Base-by-base conservation (phyloP, 1,284 basidiomycete genomes). In the Cutaneotrichosporon sp. region DNA sequence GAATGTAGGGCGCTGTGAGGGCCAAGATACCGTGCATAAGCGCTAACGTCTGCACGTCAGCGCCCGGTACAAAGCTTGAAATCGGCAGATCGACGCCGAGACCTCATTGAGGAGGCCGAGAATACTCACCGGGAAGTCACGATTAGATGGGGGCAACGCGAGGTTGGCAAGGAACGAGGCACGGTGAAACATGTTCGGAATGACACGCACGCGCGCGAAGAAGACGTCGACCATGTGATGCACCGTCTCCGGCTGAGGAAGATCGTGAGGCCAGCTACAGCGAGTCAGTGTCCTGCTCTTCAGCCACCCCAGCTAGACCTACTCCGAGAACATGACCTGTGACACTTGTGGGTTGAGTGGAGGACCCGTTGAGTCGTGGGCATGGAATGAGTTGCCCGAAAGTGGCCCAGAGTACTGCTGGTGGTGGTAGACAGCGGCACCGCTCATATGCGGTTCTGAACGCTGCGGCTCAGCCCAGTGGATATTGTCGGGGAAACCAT, bases 1-100 rank as follows among this genome's bases (percentile, higher is more conserved):
- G 66, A 4, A 79, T 65, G 59, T 71, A 72, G 11, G 71, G 67
- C 2, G 77, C 70, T 2, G 74, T 72, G 7, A 74, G 60, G 0
- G 73, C 76, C 2, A 77, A 65, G 34, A 79, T 76, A 34, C 69
- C 73, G 32, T 79, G 77, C 2, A 79, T 47, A 0, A 79, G 67
- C 4, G 71, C 47, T 2, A 55, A 22, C 8, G 49, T 56, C 60
- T 61, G 42, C 38, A 16, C 9, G 32, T 60, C 14, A 53, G 51
- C 32, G 51, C 26, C 31, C 14, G 18, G 21, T 21, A 21, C 49
- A 21, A 8, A 11, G 49, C 2, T 51, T 26, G 49, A 11, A 18
- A 53, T 53, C 18, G 13, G 16, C 49, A 51, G 21, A 31, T 30
- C 22, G 14, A 18, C 30, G 11, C 11, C 34, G 11, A 36, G 34